phyloP scores from a whole-genome alignment of 371 early-diverging fungal genomes.

The Mucor racemosus region DNA sequence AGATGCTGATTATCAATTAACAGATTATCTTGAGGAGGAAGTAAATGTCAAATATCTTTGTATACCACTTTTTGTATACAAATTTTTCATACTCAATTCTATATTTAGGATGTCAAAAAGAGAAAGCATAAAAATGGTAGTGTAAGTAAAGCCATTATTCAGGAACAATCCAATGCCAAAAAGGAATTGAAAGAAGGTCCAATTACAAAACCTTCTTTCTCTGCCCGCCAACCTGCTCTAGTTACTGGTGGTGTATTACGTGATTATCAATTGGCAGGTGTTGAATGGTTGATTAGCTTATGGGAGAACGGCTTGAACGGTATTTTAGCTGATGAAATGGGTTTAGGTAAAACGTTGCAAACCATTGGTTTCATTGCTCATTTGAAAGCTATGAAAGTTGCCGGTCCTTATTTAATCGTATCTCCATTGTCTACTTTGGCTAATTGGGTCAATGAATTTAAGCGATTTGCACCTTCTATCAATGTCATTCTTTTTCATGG shows the following conservation, averaged over 20 bases:
- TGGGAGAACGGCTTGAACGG: slow-evolving; percentile 98
- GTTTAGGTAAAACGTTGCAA: slow-evolving; percentile 97
- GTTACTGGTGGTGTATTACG: slow-evolving; percentile 87
- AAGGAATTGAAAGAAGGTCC: slow-evolving; percentile 11
- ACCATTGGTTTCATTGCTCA: slow-evolving; percentile 92
- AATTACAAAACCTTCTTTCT: slow-evolving; percentile 42
- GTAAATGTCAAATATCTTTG: slow-evolving; percentile 24
- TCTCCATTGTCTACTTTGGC: slow-evolving; percentile 95
- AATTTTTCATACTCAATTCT: background rate
- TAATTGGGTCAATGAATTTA: slow-evolving; percentile 98
- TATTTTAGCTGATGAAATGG: slow-evolving; percentile 99
- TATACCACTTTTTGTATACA: too few relatives aligned
- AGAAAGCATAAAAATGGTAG: slow-evolving; percentile 40
- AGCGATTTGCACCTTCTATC: slow-evolving; percentile 85
- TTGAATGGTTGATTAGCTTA: slow-evolving; percentile 97
- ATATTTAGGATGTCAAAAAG: slow-evolving; percentile 46
- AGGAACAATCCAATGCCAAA: slow-evolving; percentile 27
- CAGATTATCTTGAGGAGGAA: slow-evolving; percentile 65
- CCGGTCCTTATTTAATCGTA: slow-evolving; percentile 95
- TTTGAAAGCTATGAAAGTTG: slow-evolving; percentile 80
- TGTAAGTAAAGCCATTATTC: slow-evolving; percentile 39
- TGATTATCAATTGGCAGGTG: slow-evolving; percentile 96
- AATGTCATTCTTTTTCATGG: slow-evolving; percentile 95
- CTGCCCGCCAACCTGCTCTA: slow-evolving; percentile 76
- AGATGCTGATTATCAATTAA: slow-evolving; percentile 59